Percentiles rank a stretch among this genome's conserved stretches.
phyloP scores from a whole-genome alignment of 2,329 filamentous ascomycete genomes.

The Diaporthe nobilis region DNA sequence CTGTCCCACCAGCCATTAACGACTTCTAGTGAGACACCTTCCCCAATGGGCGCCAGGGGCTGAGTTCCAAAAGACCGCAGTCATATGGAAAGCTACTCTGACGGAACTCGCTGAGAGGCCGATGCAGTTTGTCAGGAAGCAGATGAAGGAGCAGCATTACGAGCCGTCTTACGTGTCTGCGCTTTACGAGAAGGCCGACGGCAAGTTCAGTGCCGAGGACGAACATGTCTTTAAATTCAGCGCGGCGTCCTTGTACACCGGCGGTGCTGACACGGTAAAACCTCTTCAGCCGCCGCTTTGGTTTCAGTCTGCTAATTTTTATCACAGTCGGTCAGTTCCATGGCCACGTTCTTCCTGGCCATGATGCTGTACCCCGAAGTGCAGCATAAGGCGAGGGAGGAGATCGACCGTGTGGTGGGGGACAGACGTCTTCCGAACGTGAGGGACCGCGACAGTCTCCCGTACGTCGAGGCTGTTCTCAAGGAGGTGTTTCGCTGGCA shows the following conservation, averaged over 20 bases:
- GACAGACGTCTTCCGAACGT: constrained; percentile 47
- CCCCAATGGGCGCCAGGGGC: constrained; percentile 50
- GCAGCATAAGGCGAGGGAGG: constrained; percentile 49
- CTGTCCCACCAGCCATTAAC: neutral
- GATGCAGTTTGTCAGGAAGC: constrained; percentile 49
- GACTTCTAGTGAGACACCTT: constrained; percentile 50
- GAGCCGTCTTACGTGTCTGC: constrained; percentile 28
- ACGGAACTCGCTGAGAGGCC: constrained; percentile 46
- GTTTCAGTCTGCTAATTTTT: neutral
- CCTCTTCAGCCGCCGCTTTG: constrained; percentile 45
- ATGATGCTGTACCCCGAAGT: constrained; percentile 63
- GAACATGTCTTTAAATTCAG: constrained; percentile 36
- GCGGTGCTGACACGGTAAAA: constrained; percentile 48
- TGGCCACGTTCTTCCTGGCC: constrained; percentile 60
- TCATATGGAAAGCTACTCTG: constrained; percentile 45
- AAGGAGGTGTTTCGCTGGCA: constrained; percentile 52
- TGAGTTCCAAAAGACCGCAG: constrained; percentile 50
- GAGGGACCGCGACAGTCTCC: constrained; percentile 48
- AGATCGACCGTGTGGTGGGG: constrained; percentile 47
- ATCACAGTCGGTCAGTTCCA: constrained; percentile 49
- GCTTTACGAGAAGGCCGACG: constrained; percentile 17
- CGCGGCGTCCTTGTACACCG: constrained; percentile 46
- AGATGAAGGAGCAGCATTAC: constrained; percentile 22
- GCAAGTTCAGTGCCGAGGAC: neutral
- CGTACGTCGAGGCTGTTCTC: constrained; percentile 50